These are phyloP conservation scores for Yamadazyma olivae DNA, from an alignment of 805 yeast species.

Conservation along the genomic window DNA sequence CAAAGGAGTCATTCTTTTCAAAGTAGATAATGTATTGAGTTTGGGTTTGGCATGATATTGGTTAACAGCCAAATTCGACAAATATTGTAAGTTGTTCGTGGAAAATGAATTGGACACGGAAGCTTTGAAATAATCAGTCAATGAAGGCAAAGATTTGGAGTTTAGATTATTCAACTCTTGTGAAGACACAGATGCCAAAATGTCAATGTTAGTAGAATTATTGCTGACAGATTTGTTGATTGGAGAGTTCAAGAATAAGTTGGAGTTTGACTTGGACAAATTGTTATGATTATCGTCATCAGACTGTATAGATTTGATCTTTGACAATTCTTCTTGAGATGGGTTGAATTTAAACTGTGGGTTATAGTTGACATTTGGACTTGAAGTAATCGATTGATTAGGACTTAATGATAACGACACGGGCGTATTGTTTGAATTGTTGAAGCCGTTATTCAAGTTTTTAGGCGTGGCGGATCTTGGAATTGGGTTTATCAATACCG, in stretches of 20 bases:
- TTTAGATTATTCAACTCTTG: conserved; percentile 49
- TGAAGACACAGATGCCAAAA: conserved; percentile 53
- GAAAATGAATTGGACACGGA: conserved; percentile 12
- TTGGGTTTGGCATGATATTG: conserved; percentile 14
- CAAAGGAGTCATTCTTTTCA: conserved; percentile 65
- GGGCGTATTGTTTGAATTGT: not conserved
- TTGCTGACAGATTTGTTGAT: conserved; percentile 2
- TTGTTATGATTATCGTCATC: conserved; percentile 4
- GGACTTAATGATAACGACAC: not conserved
- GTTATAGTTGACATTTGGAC: not conserved
- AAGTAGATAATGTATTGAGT: conserved; percentile 41
- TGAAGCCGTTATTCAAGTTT: not conserved
- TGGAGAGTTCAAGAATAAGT: conserved; percentile 1
- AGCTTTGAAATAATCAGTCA: conserved; percentile 43
- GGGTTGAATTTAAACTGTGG: not conserved
- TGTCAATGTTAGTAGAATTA: conserved; percentile 37
- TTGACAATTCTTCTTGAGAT: conserved; percentile 3
- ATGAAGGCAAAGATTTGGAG: conserved; percentile 48
- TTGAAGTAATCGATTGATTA: not conserved
- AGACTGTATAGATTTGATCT: conserved; percentile 6
- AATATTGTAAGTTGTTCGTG: conserved; percentile 21
- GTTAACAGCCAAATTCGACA: conserved; percentile 21
- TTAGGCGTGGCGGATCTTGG: conserved; percentile 6
- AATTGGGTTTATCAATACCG: conserved; percentile 5
- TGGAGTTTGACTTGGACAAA: conserved; percentile 4